Base-by-base conservation (phyloP, 176 grass and related monocot genomes). In the Saccharum officinarum region DNA sequence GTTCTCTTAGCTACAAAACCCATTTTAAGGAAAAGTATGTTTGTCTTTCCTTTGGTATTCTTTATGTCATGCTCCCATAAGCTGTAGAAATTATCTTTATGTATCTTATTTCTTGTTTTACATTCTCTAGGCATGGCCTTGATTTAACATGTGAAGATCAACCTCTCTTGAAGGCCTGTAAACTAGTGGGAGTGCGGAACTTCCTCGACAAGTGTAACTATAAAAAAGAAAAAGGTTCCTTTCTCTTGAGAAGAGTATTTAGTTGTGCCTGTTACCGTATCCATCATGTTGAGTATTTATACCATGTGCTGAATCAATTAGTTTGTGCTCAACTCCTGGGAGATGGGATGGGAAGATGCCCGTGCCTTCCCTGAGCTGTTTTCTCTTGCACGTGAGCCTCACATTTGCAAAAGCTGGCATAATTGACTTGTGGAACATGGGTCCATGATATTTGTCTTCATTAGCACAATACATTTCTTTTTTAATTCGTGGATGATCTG, bases 11-110 rank as follows among this genome's bases (percentile, higher is more conserved):
- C 75, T 97, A 97, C 73, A 94, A 74, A 86, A 79, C 72, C 12
- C 55, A 92, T 85, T 92, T 87, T 42, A 60, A 90, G 17, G 71
- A 52, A 44, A 94, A 83, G 94, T 97, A 94, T 65, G 26, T 83
- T 83, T 74, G 33, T 36, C 57, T 39, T 75, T 81, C 74, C 16
- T 33, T 46, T 40, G 30, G 26, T 67, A 22, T 62, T 78, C 7
- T 45, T 44, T 88, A 36, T 69, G 23, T 82, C 44, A 71, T 71
- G 62, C 14, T 74, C 31, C 16, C 67, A 28, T 80, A 73, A 77
- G 14, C 33, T 50, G 15, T 74, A 31, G 57, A 69, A 45, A 18
- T 57, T 52, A 38, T 7, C 22, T 67, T 22, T 30, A 34, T 59
- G 4, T 78, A 63, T 84, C 23, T 69, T 42, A 55, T 80, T 90